Evolutionary conservation across 257 asterid genomes (phyloP), one percentile per base, ranked within the genome.

Genomic region (Penstemon newberryi): DNA sequence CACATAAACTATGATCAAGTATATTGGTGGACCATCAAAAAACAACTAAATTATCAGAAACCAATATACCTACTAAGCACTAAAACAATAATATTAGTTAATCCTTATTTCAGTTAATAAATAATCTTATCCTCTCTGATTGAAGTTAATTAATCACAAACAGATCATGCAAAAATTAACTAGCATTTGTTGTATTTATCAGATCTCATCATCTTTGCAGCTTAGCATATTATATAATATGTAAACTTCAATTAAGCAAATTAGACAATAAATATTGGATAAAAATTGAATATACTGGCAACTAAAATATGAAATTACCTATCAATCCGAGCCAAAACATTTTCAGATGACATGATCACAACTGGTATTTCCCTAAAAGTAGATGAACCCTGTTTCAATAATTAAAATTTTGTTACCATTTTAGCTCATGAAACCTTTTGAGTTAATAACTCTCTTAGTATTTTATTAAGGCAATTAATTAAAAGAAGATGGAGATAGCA

Each of bases 311-410:
- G 52, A 47, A 64, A 70, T 59, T 80, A 92, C 98, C 97, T 89
- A 80, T 89, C 89, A 60, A 92, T 86, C 72, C 98, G 80, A 49
- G 97, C 75, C 80, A 87, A 77, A 76, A 89, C 79, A 73, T 92
- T 89, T 72, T 90, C 98, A 9, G 97, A 92, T 13, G 98, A 92
- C 98, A 92, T 90, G 64, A 92, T 90, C 67, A 92, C 98, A 57
- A 92, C 98, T 51, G 98, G 98, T 44, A 90, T 81, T 87, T 92
- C 93, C 78, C 91, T 75, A 18, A 92, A 90, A 55, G 77, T 74
- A 37, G 96, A 83, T 56, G 98, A 92, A 33, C 97, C 94, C 98
- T 92, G 91, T 79, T 72, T 4, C 72, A 52, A 71, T 38, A 63
- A 7, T 8, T 36, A 49, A 61, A 80, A 66, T 73, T 65, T 50